Evolutionary conservation across 1,284 basidiomycete species (phyloP).

Genomic region (Irpex sp.): DNA sequence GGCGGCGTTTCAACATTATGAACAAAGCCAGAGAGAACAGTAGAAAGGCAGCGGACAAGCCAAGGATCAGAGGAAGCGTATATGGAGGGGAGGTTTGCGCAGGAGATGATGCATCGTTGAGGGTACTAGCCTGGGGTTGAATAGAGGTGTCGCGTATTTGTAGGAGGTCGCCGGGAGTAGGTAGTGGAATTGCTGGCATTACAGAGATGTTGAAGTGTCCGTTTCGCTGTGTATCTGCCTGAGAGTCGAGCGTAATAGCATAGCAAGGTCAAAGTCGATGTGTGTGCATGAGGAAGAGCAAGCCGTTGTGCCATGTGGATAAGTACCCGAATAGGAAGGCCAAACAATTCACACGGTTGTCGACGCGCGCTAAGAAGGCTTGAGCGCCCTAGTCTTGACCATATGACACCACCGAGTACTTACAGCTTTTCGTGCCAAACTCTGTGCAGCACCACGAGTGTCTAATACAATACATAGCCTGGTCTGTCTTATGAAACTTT

Average conservation of each 20-base stretch:
- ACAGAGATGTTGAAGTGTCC: neutral
- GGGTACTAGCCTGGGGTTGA: neutral
- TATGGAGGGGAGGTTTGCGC: neutral
- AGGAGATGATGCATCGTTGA: neutral
- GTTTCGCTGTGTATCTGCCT: neutral
- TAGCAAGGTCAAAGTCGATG: neutral
- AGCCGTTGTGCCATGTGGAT: neutral
- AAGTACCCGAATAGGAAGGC: too few species aligned
- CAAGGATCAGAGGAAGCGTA: neutral
- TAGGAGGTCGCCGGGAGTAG: neutral
- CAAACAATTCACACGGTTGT: too few species aligned
- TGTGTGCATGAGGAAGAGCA: neutral
- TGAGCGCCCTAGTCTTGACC: too few species aligned
- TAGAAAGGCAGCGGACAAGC: neutral
- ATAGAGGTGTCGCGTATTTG: neutral
- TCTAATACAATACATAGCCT: too few species aligned
- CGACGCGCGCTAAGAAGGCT: too few species aligned
- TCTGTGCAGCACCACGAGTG: too few species aligned
- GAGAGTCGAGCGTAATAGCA: neutral
- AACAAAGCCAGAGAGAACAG: neutral
- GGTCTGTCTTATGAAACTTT: too few species aligned
- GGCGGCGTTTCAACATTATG: neutral
- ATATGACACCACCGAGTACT: too few species aligned
- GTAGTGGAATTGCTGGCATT: neutral
- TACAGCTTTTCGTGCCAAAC: too few species aligned